phyloP scores from a whole-genome alignment of 2,329 filamentous ascomycete species.

The Trichophyton mentagrophytes region DNA sequence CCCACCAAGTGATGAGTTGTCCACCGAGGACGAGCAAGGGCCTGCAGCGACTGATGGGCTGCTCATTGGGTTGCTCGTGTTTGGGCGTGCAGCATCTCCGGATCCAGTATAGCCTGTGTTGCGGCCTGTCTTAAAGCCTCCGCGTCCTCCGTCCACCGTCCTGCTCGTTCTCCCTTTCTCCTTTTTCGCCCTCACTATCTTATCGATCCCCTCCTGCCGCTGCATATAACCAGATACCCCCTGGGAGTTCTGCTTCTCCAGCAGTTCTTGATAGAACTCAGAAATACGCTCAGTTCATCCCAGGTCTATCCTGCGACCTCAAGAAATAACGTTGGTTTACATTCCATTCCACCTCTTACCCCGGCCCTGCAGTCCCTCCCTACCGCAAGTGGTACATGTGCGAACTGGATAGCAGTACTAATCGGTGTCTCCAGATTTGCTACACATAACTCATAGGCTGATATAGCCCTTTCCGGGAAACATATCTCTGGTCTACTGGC shows the following conservation, averaged over 20 bases:
- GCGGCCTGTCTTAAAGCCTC: slow-evolving; percentile 1
- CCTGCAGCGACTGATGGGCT: not conserved
- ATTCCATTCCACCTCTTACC: not conserved
- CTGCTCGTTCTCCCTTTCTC: not conserved
- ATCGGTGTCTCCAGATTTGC: not conserved
- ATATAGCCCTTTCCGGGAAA: not conserved
- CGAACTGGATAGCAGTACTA: not conserved
- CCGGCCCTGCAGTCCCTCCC: not conserved
- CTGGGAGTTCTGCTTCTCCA: not conserved
- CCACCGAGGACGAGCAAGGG: not conserved
- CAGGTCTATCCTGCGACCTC: not conserved
- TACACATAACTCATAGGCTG: not conserved
- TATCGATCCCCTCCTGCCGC: not conserved
- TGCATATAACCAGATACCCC: not conserved
- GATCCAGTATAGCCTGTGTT: slow-evolving; percentile 3
- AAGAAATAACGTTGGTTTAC: not conserved
- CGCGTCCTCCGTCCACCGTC: not conserved
- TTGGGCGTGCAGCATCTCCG: not conserved
- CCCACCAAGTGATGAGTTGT: slow-evolving; percentile 1
- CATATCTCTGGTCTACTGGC: not conserved
- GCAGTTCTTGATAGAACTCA: not conserved
- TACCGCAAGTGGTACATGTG: not conserved
- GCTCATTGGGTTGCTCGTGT: slow-evolving; percentile 1
- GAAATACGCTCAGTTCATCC: not conserved
- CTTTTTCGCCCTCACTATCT: slow-evolving; percentile 1